Percentiles rank a stretch among this genome's conserved stretches.
These are phyloP conservation scores for Picea glauca DNA, from an alignment of 75 land plant genomes.

Conservation along the genomic window DNA sequence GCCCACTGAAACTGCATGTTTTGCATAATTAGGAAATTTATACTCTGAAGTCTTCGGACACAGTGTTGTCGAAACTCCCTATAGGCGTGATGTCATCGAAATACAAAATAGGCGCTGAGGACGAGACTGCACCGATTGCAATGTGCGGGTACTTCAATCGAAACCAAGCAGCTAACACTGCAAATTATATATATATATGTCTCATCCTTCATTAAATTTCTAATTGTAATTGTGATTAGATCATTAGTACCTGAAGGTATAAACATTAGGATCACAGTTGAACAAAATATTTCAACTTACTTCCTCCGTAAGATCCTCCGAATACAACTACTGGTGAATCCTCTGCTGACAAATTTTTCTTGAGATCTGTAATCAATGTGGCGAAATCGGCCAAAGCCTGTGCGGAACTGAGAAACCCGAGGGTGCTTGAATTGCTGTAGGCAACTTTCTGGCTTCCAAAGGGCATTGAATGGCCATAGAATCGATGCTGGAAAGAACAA, in stretches of 20 bases:
- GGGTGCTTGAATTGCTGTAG: conserved; percentile 23
- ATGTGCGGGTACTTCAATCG: conserved; percentile 70
- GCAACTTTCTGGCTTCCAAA: conserved; percentile 32
- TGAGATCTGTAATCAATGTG: conserved; percentile 23
- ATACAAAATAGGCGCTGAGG: conserved; percentile 62
- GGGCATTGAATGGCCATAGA: conserved; percentile 66
- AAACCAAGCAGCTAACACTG: conserved; percentile 80
- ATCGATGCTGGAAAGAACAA: conserved; percentile 47
- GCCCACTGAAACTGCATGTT: neutral
- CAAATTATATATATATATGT: neutral
- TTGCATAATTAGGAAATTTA: neutral
- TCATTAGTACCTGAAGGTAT: neutral
- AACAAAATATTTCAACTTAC: conserved; percentile 14
- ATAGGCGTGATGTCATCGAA: conserved; percentile 46
- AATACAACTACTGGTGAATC: conserved; percentile 51
- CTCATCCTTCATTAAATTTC: neutral
- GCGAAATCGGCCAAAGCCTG: conserved; percentile 70
- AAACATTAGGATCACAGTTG: neutral
- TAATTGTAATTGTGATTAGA: neutral
- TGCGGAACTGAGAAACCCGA: conserved; percentile 43
- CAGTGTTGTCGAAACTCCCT: conserved; percentile 35
- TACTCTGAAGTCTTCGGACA: conserved; percentile 52
- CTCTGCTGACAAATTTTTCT: conserved; percentile 22
- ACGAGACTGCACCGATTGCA: conserved; percentile 67
- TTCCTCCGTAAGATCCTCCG: conserved; percentile 78